These are phyloP conservation scores for Hymenoscyphus scutula DNA, from an alignment of 2,329 filamentous ascomycete genomes.

Conservation along the genomic window DNA sequence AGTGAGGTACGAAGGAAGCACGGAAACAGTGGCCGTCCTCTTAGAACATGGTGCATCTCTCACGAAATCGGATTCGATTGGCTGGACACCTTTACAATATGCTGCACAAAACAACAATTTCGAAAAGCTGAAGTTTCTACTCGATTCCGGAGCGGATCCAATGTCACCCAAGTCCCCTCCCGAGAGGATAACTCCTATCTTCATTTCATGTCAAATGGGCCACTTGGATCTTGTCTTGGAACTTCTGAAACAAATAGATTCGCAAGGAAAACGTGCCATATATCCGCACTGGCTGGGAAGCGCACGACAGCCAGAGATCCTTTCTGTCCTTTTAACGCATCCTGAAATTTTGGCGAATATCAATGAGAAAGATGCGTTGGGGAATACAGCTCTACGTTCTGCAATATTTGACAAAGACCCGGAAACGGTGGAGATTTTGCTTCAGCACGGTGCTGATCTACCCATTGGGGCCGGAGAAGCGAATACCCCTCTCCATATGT, in stretches of 20 bases:
- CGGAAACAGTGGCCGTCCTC: background rate
- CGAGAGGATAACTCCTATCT: too few relatives aligned
- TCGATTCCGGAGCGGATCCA: constrained; percentile 39
- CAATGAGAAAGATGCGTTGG: constrained; percentile 10
- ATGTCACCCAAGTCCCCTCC: constrained; percentile 12
- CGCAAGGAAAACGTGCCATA: too few relatives aligned
- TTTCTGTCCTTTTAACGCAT: constrained; percentile 8
- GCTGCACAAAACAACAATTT: constrained; percentile 35
- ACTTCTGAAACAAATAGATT: too few relatives aligned
- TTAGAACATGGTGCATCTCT: background rate
- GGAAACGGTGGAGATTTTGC: constrained; percentile 9
- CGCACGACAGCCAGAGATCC: background rate
- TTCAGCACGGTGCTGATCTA: constrained; percentile 11
- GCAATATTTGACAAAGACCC: constrained; percentile 10
- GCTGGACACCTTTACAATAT: constrained; percentile 36
- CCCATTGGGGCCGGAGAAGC: background rate
- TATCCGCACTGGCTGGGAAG: too few relatives aligned
- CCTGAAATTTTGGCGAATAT: constrained; percentile 4
- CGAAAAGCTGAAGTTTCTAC: constrained; percentile 29
- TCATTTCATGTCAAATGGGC: too few relatives aligned
- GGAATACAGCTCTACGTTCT: constrained; percentile 17
- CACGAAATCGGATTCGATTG: constrained; percentile 19
- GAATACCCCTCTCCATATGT: constrained; percentile 2
- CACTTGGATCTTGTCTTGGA: too few relatives aligned
- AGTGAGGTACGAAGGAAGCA: constrained; percentile 6